A percentile compares a stretch with the other conserved stretches of the same genome.
Conservation (phyloP, 2,329 filamentous ascomycete species). For the Calonectria naviculata region DNA sequence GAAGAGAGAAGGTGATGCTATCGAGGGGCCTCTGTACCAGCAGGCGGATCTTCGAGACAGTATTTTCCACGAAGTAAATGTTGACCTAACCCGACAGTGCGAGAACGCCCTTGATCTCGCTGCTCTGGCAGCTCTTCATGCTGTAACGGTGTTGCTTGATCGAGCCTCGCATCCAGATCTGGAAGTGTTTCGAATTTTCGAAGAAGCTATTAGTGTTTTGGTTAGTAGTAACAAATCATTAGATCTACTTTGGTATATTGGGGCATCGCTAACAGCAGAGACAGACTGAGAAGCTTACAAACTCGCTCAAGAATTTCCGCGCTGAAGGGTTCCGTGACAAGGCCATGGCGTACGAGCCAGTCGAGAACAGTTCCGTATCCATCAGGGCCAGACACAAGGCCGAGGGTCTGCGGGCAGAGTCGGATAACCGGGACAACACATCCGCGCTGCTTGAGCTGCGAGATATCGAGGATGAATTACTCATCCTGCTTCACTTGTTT, state of each 20-base stretch:
- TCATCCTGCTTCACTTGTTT: slow-evolving; percentile 66
- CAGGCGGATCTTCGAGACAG: slow-evolving; percentile 72
- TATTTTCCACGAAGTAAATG: slow-evolving; percentile 74
- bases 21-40: slow-evolving; percentile 66
- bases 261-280: not conserved
- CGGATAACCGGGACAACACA: slow-evolving; percentile 71
- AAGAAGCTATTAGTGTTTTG: slow-evolving; percentile 73
- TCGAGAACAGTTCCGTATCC: slow-evolving; percentile 52
- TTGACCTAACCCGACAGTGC: slow-evolving; percentile 70
- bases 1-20: slow-evolving; percentile 63
- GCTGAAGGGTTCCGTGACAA: slow-evolving; percentile 65
- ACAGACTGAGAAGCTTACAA: slow-evolving; percentile 71
- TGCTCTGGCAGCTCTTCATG: slow-evolving; percentile 70
- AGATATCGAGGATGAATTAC: slow-evolving; percentile 73
- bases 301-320: slow-evolving; percentile 71
- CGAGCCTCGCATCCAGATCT: slow-evolving; percentile 69
- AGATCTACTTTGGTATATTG: accelerated
- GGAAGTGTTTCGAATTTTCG: slow-evolving; percentile 73
- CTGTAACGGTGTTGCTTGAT: slow-evolving; percentile 71
- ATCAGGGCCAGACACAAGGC: slow-evolving; percentile 52
- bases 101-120: slow-evolving; percentile 72
- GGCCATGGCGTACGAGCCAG: slow-evolving; percentile 51
- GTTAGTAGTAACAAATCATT: slow-evolving; percentile 46
- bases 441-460: slow-evolving; percentile 71
- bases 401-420: slow-evolving; percentile 59